Evolutionary conservation across 768 basidiomycete genomes (phyloP), one percentile per base, ranked within the genome.

Genomic region (Calocybe gangraenosa): DNA sequence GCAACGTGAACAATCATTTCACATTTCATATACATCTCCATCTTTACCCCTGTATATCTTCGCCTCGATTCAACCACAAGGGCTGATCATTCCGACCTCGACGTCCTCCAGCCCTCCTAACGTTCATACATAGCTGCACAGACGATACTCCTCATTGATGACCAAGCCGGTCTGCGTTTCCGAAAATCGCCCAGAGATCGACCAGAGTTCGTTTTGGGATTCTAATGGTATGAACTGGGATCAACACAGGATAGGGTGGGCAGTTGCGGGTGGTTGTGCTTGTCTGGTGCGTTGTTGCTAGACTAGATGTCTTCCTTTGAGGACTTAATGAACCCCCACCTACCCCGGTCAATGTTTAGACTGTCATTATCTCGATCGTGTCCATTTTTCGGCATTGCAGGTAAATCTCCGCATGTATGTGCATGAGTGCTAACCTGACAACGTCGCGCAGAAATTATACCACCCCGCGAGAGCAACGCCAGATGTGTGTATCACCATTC

Each of bases 391-490:
- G 73, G 38, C 86, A 89, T 58, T 82, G 79, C 67, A 74, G 81
- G 85, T 85, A 45, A 57, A 76, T 5, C 20, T 47, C 9, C n/a
- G 15, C 14, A 15, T 17, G 23, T n/a, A 25, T 18, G 7, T 25
- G 14, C 5, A 19, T 3, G 15, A 28, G 5, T 5, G 25, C 11
- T 28, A 28, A 28, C 20, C 37, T 36, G 31, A 49, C 42, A 14
- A 30, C n/a, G 10, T 28, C 25, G 30, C 52, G 31, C 55, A 90
- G 87, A 51, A 82, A 81, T 57, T 91, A 91, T 54, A 82, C 72
- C 32, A 82, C 81, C 37, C 84, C 71, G 6, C 62, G 65, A 32
- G 81, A 92, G 59, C 89, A 92, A 60, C 81, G 87, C 42, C 89
- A 92, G 65, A 79, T 91, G 89, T 87, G 57, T 55, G 76, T 65